Evolutionary conservation across 1,284 basidiomycete genomes (phyloP).

Genomic region (Earliella scabrosa): DNA sequence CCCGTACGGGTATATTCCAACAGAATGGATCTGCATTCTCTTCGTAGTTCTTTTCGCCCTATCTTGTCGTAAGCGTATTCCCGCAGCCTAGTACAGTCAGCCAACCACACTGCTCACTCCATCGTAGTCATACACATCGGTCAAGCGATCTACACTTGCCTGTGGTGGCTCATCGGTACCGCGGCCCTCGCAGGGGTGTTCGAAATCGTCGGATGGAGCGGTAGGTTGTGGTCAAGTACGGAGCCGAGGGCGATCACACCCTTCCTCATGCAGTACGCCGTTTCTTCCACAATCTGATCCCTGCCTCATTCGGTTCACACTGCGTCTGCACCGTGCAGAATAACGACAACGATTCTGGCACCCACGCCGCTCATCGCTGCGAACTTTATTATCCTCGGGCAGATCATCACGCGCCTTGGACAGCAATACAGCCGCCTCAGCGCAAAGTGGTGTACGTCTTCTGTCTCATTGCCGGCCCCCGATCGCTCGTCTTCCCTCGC

Average conservation of each 20-base stretch:
- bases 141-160: slow-evolving; percentile 36
- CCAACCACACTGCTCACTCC: neutral
- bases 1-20: slow-evolving; percentile 38
- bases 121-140: slow-evolving; percentile 38
- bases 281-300: slow-evolving; percentile 20
- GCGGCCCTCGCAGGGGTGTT: slow-evolving; percentile 39
- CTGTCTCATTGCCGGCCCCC: neutral
- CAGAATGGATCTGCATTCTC: slow-evolving; percentile 35
- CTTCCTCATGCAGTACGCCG: slow-evolving; percentile 50
- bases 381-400: slow-evolving; percentile 53
- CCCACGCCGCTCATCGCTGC: slow-evolving; percentile 55
- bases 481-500: too few species aligned
- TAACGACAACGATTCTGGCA: slow-evolving; percentile 45
- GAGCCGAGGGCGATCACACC: slow-evolving; percentile 31
- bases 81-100: neutral
- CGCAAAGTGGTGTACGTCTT: slow-evolving; percentile 44
- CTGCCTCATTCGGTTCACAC: slow-evolving; percentile 44
- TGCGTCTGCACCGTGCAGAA: slow-evolving; percentile 38
- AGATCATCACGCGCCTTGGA: slow-evolving; percentile 46
- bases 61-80: slow-evolving; percentile 29
- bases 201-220: slow-evolving; percentile 47
- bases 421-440: slow-evolving; percentile 37
- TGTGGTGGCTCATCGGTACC: slow-evolving; percentile 46
- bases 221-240: slow-evolving; percentile 40
- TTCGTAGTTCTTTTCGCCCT: slow-evolving; percentile 37